Evolutionary conservation across 768 basidiomycete genomes (phyloP).

Genomic region (Tephrocybe rancida): DNA sequence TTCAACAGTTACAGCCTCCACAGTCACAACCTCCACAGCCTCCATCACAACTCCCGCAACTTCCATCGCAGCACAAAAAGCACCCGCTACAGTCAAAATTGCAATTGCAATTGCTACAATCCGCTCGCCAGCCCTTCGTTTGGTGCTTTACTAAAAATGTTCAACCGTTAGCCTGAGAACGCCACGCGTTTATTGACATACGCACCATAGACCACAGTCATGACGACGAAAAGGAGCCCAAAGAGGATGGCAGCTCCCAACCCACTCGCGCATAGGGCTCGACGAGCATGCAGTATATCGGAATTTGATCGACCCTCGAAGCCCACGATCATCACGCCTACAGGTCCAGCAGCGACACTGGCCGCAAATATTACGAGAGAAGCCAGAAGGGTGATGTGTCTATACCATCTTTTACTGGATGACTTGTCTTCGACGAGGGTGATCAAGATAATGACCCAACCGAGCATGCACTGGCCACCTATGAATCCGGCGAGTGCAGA

Average conservation of each 20-base stretch:
- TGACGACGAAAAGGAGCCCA: no score
- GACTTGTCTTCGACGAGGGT: neutral
- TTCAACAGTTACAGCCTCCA: neutral
- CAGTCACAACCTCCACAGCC: neutral
- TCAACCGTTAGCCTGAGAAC: no score
- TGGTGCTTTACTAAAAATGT: no score
- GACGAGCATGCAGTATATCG: neutral
- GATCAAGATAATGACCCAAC: constrained; percentile 3
- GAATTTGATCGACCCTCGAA: constrained; percentile 1
- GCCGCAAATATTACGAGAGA: neutral
- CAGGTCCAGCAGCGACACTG: neutral
- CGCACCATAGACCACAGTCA: no score
- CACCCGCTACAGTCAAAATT: constrained; percentile 34
- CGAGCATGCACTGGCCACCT: constrained; percentile 7
- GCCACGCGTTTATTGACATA: no score
- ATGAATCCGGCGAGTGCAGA: constrained; percentile 1
- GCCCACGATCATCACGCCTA: constrained; percentile 5
- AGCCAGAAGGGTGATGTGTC: neutral
- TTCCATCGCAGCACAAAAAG: neutral
- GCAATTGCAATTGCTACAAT: no score
- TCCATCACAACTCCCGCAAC: neutral
- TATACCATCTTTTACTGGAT: neutral
- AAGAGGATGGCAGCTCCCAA: neutral
- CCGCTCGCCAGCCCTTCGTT: neutral
- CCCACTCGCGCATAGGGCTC: constrained; percentile 2